Evolutionary conservation across 2,329 filamentous ascomycete genomes (phyloP), one percentile per base, ranked within the genome.

Genomic region (Penicillium fuscoglaucum): DNA sequence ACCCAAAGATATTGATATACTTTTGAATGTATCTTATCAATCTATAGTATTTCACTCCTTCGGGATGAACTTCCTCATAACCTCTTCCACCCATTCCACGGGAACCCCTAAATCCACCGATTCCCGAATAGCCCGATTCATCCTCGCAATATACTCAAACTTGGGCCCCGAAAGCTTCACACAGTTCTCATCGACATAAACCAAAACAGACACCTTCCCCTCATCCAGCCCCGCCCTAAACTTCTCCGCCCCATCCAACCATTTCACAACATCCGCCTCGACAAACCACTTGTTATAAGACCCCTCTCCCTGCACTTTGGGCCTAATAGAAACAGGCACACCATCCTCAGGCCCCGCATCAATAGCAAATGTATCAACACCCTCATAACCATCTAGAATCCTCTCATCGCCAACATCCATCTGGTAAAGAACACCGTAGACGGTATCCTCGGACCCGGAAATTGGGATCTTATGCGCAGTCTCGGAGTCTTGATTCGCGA

Each of bases 121-220:
- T 63, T 79, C 76, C 9, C 66, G 57, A 62, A 78, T 76, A n/a
- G 68, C 76, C 33, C 76, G 68, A 59, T 78, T 78, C 76, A 78
- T 78, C 52, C 76, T 61, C 3, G 66, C 70, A 39, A 78, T 71
- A 62, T 79, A 79, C 64, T 78, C 75, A 8, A 64, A 59, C 39
- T 69, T 75, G 2, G 77, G 75, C 33, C 60, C 53, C 0, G 69
- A 72, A 17, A 71, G 56, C 17, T 50, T 43, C 13, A 76, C 71
- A 33, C 73, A 68, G 53, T 70, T 52, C 62, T 79, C 76, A 68
- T 79, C 76, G 10, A 79, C 71, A 68, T 79, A 79, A 19, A 78
- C 73, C 57, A 78, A 61, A 10, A 70, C 73, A 10, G 60, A 66
- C 55, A 72, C 60, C 33, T 62, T 52, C 21, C 33, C 44, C 8